A percentile compares a stretch with the other conserved stretches of the same genome.
Evolutionary conservation across 164 flowering plant species (phyloP).

Genomic region (Echeveria elegans): DNA sequence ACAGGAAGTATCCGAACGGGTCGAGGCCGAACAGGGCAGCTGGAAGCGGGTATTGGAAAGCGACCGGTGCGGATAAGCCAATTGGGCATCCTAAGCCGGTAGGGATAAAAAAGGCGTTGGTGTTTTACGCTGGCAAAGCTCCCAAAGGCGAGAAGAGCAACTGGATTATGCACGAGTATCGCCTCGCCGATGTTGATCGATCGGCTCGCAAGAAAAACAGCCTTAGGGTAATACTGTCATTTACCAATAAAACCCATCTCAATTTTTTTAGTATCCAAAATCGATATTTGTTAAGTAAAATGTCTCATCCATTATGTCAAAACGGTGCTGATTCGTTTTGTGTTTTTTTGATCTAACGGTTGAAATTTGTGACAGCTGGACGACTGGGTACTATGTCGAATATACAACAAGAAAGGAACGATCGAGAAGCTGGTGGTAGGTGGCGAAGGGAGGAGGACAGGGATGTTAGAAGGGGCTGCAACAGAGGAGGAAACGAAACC

Average conservation of each 20-base stretch:
- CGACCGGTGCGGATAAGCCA: slow-evolving; percentile 6
- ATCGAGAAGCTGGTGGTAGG: slow-evolving; percentile 29
- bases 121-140: slow-evolving; percentile 7
- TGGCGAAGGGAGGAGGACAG: not conserved
- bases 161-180: slow-evolving; percentile 9
- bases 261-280: too few species aligned
- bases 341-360: slow-evolving; percentile 8
- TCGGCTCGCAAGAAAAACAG: slow-evolving; percentile 2
- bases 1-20: slow-evolving; percentile 5
- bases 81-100: not conserved
- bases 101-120: slow-evolving; percentile 3
- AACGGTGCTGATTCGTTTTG: not conserved
- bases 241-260: not conserved
- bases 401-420: slow-evolving; percentile 62
- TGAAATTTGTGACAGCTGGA: slow-evolving; percentile 37
- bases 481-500: slow-evolving; percentile 35
- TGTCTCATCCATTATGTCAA: not conserved
- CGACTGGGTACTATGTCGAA: slow-evolving; percentile 75
- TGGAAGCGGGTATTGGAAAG: slow-evolving; percentile 7
- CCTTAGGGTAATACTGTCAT: not conserved
- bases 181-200: not conserved
- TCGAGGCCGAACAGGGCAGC: slow-evolving; percentile 4
- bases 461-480: not conserved
- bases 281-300: too few species aligned
- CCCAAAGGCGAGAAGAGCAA: slow-evolving; percentile 7